phyloP scores from a whole-genome alignment of 163 green algal species.

The Chloromonas sp. region DNA sequence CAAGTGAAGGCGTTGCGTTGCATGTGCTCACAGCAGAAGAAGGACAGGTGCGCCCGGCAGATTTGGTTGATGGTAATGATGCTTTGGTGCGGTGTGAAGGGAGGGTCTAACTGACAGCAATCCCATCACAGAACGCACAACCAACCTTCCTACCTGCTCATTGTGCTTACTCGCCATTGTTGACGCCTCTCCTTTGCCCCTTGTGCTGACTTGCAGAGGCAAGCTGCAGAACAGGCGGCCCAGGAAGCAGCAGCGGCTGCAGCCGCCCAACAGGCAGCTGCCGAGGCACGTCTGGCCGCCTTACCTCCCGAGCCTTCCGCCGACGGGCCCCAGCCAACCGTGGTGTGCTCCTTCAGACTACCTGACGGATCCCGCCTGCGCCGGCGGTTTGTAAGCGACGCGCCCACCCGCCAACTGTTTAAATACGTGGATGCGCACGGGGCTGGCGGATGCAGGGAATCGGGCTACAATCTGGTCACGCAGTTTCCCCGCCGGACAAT shows the following conservation, averaged over 20 bases:
- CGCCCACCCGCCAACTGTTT: not conserved
- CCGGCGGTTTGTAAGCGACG: constrained; percentile 9
- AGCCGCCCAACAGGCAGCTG: not conserved
- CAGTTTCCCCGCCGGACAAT: not conserved
- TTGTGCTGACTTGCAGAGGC: not conserved
- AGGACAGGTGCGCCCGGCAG: too few species aligned
- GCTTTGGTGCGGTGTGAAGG: too few species aligned
- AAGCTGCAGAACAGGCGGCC: not conserved
- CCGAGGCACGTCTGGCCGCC: not conserved
- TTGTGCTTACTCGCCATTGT: constrained; percentile 1
- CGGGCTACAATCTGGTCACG: not conserved
- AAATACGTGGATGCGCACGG: not conserved
- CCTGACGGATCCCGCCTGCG: constrained; percentile 47
- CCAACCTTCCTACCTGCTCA: not conserved
- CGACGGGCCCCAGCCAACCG: constrained; percentile 2
- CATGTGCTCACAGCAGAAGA: too few species aligned
- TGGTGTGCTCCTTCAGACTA: constrained; percentile 52
- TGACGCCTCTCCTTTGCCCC: not conserved
- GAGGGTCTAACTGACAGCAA: not conserved
- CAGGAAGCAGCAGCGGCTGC: not conserved
- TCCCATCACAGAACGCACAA: not conserved
- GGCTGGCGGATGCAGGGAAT: not conserved
- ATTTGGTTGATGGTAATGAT: too few species aligned
- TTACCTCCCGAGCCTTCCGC: constrained; percentile 20
- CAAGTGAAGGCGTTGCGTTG: too few species aligned